Percentiles rank a stretch among this genome's conserved stretches.
Evolutionary conservation across 2,329 filamentous ascomycete species (phyloP).

Genomic region (Cadophora sp.): DNA sequence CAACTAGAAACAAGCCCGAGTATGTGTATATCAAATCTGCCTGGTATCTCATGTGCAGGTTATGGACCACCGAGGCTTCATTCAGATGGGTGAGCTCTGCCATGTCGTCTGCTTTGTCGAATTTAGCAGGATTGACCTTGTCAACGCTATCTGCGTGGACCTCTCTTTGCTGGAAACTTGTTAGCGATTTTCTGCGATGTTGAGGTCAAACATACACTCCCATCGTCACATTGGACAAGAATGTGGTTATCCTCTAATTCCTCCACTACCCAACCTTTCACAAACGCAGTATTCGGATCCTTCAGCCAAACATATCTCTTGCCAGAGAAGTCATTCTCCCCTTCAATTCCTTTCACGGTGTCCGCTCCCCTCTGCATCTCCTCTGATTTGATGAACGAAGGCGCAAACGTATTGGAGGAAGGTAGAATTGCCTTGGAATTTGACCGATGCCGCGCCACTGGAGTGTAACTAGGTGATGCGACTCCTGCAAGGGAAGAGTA

Average conservation of each 20-base stretch:
- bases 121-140: slow-evolving; percentile 99
- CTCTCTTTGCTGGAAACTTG: slow-evolving; percentile 74
- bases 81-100: slow-evolving; percentile 97
- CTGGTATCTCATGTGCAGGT: slow-evolving; percentile 93
- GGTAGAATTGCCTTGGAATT: slow-evolving; percentile 71
- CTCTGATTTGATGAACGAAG: slow-evolving; percentile 92
- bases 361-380: slow-evolving; percentile 68
- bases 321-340: slow-evolving; percentile 98
- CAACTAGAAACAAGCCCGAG: slow-evolving; percentile 94
- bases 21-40: slow-evolving; percentile 98
- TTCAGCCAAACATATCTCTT: slow-evolving; percentile 98
- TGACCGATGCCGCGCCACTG: slow-evolving; percentile 52
- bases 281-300: slow-evolving; percentile 85
- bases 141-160: slow-evolving; percentile 88
- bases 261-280: slow-evolving; percentile 90
- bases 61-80: slow-evolving; percentile 97
- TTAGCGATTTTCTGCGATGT: slow-evolving; percentile 29
- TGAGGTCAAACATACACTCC: slow-evolving; percentile 65
- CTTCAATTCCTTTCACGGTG: slow-evolving; percentile 78
- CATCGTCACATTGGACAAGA: slow-evolving; percentile 92
- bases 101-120: slow-evolving; percentile 99
- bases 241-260: slow-evolving; percentile 74
- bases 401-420: slow-evolving; percentile 85
- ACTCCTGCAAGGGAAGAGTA: slow-evolving; percentile 57
- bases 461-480: slow-evolving; percentile 41